phyloP scores from a whole-genome alignment of 2,329 filamentous ascomycete genomes.

The Aspergillus sp. region DNA sequence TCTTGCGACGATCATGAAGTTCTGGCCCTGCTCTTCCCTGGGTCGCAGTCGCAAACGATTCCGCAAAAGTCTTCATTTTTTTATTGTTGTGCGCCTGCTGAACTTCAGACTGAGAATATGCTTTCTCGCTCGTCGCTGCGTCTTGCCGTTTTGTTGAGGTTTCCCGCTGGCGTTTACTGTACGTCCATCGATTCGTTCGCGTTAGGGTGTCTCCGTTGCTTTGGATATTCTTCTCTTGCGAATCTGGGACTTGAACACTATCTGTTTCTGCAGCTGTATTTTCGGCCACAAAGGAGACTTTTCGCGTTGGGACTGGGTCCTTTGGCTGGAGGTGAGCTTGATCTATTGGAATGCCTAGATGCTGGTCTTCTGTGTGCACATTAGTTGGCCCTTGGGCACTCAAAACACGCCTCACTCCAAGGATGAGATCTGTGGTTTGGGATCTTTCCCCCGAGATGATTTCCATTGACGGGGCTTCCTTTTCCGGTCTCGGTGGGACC shows the following conservation, averaged over 20 bases:
- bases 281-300: slow-evolving; percentile 26
- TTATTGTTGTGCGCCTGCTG: slow-evolving; percentile 11
- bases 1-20: slow-evolving; percentile 27
- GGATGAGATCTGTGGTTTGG: background rate
- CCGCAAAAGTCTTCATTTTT: slow-evolving; percentile 12
- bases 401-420: background rate
- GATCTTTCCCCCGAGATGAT: background rate
- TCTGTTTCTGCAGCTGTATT: background rate
- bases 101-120: slow-evolving; percentile 1
- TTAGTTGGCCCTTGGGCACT: background rate
- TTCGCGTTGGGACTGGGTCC: slow-evolving; percentile 17
- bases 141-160: background rate
- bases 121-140: background rate
- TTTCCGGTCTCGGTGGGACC: background rate
- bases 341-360: background rate
- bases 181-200: slow-evolving; percentile 19
- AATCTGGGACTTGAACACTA: slow-evolving; percentile 8
- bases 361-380: background rate
- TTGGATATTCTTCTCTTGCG: background rate
- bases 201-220: slow-evolving; percentile 1
- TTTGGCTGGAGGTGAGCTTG: background rate
- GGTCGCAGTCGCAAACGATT: slow-evolving; percentile 5
- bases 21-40: slow-evolving; percentile 20
- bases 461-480: background rate
- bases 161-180: slow-evolving; percentile 17